Base-by-base conservation (phyloP, 768 basidiomycete species). In the Lentinula guzmanii region DNA sequence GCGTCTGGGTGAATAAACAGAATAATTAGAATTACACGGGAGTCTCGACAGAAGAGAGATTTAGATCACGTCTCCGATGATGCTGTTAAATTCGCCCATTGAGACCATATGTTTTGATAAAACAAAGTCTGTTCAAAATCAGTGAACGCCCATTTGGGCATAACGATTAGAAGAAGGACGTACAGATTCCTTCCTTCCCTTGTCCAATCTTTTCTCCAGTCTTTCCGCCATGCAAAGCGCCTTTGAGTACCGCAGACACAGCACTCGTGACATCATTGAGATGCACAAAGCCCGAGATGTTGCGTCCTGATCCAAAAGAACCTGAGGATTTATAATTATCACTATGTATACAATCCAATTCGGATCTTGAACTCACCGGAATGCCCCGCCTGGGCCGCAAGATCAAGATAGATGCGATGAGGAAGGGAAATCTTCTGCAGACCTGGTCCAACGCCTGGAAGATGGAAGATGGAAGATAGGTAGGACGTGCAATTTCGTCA, bases 301-400 rank as follows among this genome's bases (percentile, higher is more conserved):
- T 80, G 41, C 67, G 65, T 2, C 79, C 78, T 5, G 70, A 65
- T 15, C 78, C 80, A 74, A 75, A 81, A 1, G 77, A 77, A 16
- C 55, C 55, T 56, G 11, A 11, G 5, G 2, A 56, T 10, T 5
- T 5, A 18, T 28, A 13, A 5, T 18, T 13, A 39, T 39, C 35
- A 10, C 5, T 7, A 24, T 21, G 21, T 21, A 21, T 24, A 9
- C 5, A 56, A 28, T 45, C 13, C 41, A 33, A 18, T 15, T 10
- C 11, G 37, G 37, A 21, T 41, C 6, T 24, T 1, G 8, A 24
- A 21, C 55, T 28, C 7, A n/a, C 79, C 79, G 0, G 72, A 72
- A 45, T 70, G 69, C 28, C 77, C 75, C 13, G 69, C 61, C 0
- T 67, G 63, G 61, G 72, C 70, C 52, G 67, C 69, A 61, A 76